Conservation (phyloP, 2,329 filamentous ascomycete genomes). For the Epichloe aotearoae region DNA sequence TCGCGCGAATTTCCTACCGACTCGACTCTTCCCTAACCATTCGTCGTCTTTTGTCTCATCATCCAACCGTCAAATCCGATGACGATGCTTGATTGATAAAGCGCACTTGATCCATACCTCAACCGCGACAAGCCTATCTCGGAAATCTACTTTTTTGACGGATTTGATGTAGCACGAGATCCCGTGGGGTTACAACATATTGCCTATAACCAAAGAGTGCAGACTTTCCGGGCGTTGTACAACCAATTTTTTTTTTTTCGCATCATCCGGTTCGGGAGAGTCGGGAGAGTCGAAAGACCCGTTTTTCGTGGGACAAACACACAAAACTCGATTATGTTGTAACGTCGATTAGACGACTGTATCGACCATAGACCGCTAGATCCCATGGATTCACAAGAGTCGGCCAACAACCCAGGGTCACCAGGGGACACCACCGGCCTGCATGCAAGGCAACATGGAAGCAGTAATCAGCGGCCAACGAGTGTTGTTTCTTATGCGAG, state of each 20-base stretch:
- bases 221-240: background rate
- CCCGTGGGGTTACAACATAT: background rate
- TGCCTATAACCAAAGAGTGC: background rate
- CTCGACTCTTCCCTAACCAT: background rate
- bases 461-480: conserved; percentile 35
- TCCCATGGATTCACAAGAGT: conserved; percentile 26
- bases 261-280: background rate
- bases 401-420: conserved; percentile 21
- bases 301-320: background rate
- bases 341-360: conserved; percentile 4
- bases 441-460: conserved; percentile 16
- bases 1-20: background rate
- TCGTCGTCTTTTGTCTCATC: background rate
- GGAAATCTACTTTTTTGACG: background rate
- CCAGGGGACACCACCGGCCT: conserved; percentile 27
- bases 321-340: conserved; percentile 7
- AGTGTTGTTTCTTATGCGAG: conserved; percentile 65
- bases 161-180: background rate
- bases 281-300: background rate
- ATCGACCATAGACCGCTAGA: background rate
- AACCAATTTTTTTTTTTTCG: background rate
- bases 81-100: background rate
- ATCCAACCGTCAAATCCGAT: background rate
- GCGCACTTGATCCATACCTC: background rate
- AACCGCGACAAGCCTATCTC: background rate